Base-by-base conservation (phyloP, 495 filamentous ascomycete genomes). In the Pseudoneurospora amorphoporcata region DNA sequence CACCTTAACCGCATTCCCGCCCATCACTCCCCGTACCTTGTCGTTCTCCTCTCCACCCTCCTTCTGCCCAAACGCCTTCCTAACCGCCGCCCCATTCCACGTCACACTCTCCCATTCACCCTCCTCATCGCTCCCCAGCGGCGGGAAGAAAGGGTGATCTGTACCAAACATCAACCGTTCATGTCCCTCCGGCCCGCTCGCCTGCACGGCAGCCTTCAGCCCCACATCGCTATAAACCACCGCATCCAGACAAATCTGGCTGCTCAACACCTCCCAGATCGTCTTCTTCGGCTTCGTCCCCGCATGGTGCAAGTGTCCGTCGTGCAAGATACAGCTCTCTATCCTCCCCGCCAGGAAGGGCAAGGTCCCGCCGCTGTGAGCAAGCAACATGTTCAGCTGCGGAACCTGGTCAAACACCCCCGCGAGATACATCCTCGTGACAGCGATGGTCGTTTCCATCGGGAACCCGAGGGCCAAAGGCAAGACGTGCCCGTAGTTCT, bases 71-170 rank as follows among this genome's bases (percentile, higher is more conserved):
- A 94, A 85, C 3, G 88, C 87, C 43, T 82, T 83, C 69, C 84
- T 76, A 39, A 97, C 91, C 0, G 93, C 93, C 43, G 86, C 81
- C 71, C 88, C 90, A 77, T 97, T 98, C 8, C 87, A 88, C 53
- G 83, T 88, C 17, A 97, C 94, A 81, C 95, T 98, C 73, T 88
- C 84, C 95, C 95, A 98, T 75, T 91, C 84, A 53, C 85, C 85
- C 70, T 87, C 87, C 77, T 85, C 83, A 47, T 86, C 85, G 39
- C 75, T 85, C 35, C 84, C 84, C 16, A 97, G 75, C 2, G 94
- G 94, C 40, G 95, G 95, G 81, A 97, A 98, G 83, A 98, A 98
- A 0, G 95, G 95, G 82, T 97, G 93, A 80, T 97, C 95, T 3
- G 93, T 97, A 23, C 92, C 94, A 84, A 97, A 95, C 77, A 95